Percentiles rank a stretch among this genome's conserved stretches.
phyloP scores from a whole-genome alignment of 2,329 filamentous ascomycete species.

The Orbilia brochopaga region DNA sequence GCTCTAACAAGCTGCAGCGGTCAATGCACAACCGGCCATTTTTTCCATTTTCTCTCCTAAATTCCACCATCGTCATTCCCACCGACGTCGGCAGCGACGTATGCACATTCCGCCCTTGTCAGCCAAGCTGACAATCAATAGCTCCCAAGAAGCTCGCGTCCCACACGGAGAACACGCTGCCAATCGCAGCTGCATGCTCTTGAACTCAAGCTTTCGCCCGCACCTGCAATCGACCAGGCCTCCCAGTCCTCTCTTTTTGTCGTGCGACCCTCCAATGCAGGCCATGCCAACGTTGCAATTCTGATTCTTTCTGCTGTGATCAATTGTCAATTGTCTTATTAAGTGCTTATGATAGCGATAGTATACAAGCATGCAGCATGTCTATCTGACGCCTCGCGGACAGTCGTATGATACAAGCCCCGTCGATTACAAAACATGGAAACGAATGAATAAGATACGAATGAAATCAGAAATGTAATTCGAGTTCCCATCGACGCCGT shows the following conservation, averaged over 20 bases:
- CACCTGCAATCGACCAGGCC: slow-evolving; percentile 2
- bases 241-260: background rate
- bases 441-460: no score
- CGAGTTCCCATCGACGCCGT: no score
- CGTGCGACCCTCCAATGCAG: background rate
- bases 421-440: no score
- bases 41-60: background rate
- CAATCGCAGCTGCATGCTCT: slow-evolving; percentile 36
- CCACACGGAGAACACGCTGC: background rate
- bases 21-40: background rate
- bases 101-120: background rate
- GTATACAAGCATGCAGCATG: background rate
- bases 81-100: no score
- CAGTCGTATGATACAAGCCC: no score
- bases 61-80: background rate
- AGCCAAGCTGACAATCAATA: background rate
- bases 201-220: slow-evolving; percentile 46
- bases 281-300: background rate
- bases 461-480: no score
- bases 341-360: background rate
- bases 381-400: background rate
- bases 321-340: background rate
- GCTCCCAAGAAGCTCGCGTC: background rate
- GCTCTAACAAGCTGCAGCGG: no score
- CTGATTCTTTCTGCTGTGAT: background rate